A percentile compares a stretch with the other conserved stretches of the same genome.
Conservation (phyloP, 75 land plant genomes). For the Cryptomeria japonica region DNA sequence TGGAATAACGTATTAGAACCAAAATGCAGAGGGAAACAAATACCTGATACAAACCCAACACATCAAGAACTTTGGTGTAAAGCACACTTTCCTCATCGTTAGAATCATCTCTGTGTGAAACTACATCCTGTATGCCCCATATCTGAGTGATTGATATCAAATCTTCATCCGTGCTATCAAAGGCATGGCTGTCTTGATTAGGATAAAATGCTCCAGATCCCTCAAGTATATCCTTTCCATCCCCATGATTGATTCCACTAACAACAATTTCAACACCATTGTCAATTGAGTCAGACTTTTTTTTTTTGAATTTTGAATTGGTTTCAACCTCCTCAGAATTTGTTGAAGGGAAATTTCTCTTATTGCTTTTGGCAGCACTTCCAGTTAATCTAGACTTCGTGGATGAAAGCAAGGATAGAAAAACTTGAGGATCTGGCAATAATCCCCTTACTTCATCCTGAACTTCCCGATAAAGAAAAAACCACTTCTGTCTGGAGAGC, state of each 20-base stretch:
- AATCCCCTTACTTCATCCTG: slow-evolving; percentile 60
- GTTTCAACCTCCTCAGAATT: neutral
- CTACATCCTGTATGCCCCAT: slow-evolving; percentile 48
- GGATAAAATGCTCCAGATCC: slow-evolving; percentile 8
- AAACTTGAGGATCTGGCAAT: slow-evolving; percentile 80
- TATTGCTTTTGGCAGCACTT: slow-evolving; percentile 23
- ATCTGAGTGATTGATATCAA: slow-evolving; percentile 35
- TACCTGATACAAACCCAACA: slow-evolving; percentile 74
- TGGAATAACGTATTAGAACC: neutral
- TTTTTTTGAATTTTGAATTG: slow-evolving; percentile 26
- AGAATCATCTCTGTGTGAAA: neutral
- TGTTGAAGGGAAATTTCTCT: slow-evolving; percentile 15
- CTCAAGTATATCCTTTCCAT: slow-evolving; percentile 1
- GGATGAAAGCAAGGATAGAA: slow-evolving; percentile 39
- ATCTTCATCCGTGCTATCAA: slow-evolving; percentile 20
- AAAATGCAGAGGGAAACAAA: slow-evolving; percentile 11
- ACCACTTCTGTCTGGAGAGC: slow-evolving; percentile 27
- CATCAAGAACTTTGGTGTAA: slow-evolving; percentile 73
- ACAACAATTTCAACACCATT: slow-evolving; percentile 49
- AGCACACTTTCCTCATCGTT: slow-evolving; percentile 43
- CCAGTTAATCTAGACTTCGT: slow-evolving; percentile 13
- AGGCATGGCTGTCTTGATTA: slow-evolving; percentile 15
- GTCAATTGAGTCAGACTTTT: slow-evolving; percentile 19
- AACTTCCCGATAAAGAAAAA: slow-evolving; percentile 46
- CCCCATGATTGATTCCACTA: slow-evolving; percentile 33